Evolutionary conservation across 1,284 basidiomycete genomes (phyloP), one percentile per base, ranked within the genome.

Genomic region (Sphagnurus paluster): DNA sequence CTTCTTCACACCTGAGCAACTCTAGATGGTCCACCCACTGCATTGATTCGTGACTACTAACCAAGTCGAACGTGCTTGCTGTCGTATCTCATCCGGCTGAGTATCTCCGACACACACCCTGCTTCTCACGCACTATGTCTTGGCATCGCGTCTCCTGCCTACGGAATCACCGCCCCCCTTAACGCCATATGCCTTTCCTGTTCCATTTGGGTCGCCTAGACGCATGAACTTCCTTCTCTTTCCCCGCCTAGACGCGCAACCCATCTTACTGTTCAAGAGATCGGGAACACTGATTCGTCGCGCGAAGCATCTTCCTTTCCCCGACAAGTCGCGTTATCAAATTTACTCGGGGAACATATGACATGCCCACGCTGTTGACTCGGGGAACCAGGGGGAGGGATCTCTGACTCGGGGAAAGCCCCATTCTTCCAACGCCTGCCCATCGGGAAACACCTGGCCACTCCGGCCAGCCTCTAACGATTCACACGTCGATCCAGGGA

Each of bases 301-400:
- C 26, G n/a, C 8, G 14, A 13, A 6, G 19, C 14, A 11, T 11
- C 20, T 19, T 30, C 32, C 39, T 30, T 41, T 41, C 25, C 17
- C 24, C 39, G 19, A 21, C 17, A 7, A 24, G 37, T 21, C 23
- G 19, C 37, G 11, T 39, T n/a, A 25, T 14, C 2, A 28, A 28
- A 41, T 17, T 42, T 29, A 42, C 40, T 42, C 40, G 40, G 40
- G 40, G 30, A 42, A 42, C 5, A 14, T n/a, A n/a, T n/a, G n/a
- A n/a, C n/a, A 19, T 17, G 30, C 5, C 40, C 40, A 34, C 14
- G 20, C 40, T 42, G 40, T 42, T 39, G 38, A 39, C 38, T 39
- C 38, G 38, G 38, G 25, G 38, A 39, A 39, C n/a, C 25, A 39
- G 38, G 38, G 13, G 4, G 16, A 16, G 11, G 19, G 25, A 39